A percentile compares a stretch with the other conserved stretches of the same genome.
Conservation (phyloP, 169 alveolate species). For the Plasmodium gallinaceum region DNA sequence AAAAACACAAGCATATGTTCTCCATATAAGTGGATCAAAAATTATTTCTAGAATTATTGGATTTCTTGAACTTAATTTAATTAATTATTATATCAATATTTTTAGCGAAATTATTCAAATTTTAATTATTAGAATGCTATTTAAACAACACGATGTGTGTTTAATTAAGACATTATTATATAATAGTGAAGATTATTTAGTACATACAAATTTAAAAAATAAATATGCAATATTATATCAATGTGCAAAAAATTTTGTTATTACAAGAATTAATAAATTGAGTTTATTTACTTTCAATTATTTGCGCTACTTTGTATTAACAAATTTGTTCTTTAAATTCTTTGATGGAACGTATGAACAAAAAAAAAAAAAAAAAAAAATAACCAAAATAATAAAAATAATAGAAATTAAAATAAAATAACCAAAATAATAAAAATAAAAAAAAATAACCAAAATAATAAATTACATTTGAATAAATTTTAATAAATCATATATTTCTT, state of each 20-base stretch:
- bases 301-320: constrained; percentile 52
- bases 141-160: constrained; percentile 19
- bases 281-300: constrained; percentile 54
- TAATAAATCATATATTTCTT: neutral
- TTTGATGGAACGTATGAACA: constrained; percentile 47
- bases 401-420: neutral
- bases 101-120: constrained; percentile 37
- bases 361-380: too few species aligned
- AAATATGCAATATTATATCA: constrained; percentile 46
- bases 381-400: too few species aligned
- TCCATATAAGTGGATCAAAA: constrained; percentile 47
- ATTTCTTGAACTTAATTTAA: constrained; percentile 41
- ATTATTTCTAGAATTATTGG: constrained; percentile 37
- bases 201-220: constrained; percentile 17
- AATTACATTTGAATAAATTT: neutral
- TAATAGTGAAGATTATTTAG: constrained; percentile 40
- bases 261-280: constrained; percentile 27
- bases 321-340: constrained; percentile 40
- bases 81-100: constrained; percentile 44
- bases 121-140: constrained; percentile 14
- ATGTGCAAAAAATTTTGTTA: constrained; percentile 49
- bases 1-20: constrained; percentile 34
- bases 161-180: constrained; percentile 18
- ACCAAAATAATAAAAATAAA: neutral
- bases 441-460: neutral